These are phyloP conservation scores for Sclerotinia nivalis DNA, from an alignment of 2,329 filamentous ascomycete genomes.

Conservation along the genomic window DNA sequence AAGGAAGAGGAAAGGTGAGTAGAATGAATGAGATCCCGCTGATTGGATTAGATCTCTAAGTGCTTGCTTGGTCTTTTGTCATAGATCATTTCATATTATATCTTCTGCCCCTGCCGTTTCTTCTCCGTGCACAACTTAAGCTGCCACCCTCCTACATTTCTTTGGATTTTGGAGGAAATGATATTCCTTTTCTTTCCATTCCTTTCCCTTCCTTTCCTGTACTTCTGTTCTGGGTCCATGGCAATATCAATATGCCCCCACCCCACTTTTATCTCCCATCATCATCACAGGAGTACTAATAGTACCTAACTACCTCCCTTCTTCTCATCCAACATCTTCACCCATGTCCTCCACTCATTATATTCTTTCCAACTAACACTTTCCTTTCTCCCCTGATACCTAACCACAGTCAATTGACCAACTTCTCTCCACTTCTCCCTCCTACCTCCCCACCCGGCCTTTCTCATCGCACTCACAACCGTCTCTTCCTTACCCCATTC, in stretches of 20 bases:
- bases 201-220: neutral
- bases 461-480: conserved; percentile 84
- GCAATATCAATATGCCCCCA: too few species aligned
- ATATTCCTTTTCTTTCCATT: neutral
- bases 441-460: conserved; percentile 83
- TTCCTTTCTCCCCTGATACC: conserved; percentile 84
- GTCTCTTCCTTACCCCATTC: conserved; percentile 95
- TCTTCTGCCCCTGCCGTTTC: neutral
- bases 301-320: neutral
- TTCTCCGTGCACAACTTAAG: neutral
- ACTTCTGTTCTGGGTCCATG: too few species aligned
- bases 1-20: neutral
- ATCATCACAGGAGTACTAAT: neutral
- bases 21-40: neutral
- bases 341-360: conserved; percentile 78
- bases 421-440: conserved; percentile 72
- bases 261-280: neutral
- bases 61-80: neutral
- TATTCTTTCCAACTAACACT: conserved; percentile 71
- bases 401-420: conserved; percentile 65
- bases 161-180: neutral
- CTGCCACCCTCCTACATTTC: neutral
- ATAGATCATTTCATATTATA: neutral
- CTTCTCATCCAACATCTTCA: conserved; percentile 37
- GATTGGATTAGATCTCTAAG: neutral